These are phyloP conservation scores for Mycena haematopus DNA, from an alignment of 768 basidiomycete species.

Conservation along the genomic window DNA sequence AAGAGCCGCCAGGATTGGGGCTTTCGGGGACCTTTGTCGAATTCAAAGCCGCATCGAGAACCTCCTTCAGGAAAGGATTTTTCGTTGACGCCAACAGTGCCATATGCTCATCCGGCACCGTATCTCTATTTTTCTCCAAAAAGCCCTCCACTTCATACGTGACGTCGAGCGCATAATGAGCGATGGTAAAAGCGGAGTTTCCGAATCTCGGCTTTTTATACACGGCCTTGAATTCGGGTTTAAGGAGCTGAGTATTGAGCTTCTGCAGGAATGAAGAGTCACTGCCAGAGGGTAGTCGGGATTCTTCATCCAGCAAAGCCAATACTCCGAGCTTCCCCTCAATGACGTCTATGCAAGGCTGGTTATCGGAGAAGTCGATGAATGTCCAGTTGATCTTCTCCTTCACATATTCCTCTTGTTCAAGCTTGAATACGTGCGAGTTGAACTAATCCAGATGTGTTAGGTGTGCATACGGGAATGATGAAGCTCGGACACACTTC, in stretches of 20 bases:
- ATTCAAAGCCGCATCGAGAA: slow-evolving; percentile 87
- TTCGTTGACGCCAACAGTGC: slow-evolving; percentile 82
- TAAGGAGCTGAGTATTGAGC: slow-evolving; percentile 82
- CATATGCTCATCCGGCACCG: slow-evolving; percentile 98
- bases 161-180: slow-evolving; percentile 97
- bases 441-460: slow-evolving; percentile 76
- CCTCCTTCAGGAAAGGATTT: slow-evolving; percentile 94
- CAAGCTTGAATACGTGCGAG: slow-evolving; percentile 98
- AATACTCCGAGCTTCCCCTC: slow-evolving; percentile 97
- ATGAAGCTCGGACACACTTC: slow-evolving; percentile 64
- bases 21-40: slow-evolving; percentile 72
- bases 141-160: slow-evolving; percentile 99
- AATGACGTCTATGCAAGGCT: slow-evolving; percentile 98
- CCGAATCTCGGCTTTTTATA: slow-evolving; percentile 99
- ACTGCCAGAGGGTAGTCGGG: slow-evolving; percentile 91
- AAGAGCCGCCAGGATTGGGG: slow-evolving; percentile 68
- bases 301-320: slow-evolving; percentile 96
- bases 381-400: slow-evolving; percentile 99
- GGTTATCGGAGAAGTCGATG: slow-evolving; percentile 99
- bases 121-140: slow-evolving; percentile 98
- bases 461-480: slow-evolving; percentile 11
- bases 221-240: slow-evolving; percentile 83
- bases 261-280: slow-evolving; percentile 95
- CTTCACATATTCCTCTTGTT: slow-evolving; percentile 98
- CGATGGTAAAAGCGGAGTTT: slow-evolving; percentile 95